These are phyloP conservation scores for Aeschynomene evenia DNA, from an alignment of 306 rosid species.

Conservation along the genomic window DNA sequence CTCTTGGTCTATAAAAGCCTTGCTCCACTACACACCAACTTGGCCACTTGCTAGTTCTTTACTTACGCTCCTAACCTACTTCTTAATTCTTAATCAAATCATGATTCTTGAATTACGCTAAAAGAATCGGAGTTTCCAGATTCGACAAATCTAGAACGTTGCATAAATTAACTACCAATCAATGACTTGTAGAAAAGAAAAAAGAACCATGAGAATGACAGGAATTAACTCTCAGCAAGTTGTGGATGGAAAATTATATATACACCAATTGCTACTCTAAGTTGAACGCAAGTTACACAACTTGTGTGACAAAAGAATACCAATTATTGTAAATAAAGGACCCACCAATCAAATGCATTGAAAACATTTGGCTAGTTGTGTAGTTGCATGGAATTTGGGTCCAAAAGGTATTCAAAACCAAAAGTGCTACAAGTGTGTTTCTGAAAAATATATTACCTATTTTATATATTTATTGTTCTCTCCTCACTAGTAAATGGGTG, in stretches of 20 bases:
- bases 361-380: constrained; percentile 16
- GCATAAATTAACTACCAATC: neutral
- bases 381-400: constrained; percentile 17
- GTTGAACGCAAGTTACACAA: constrained; percentile 22
- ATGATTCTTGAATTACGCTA: neutral
- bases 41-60: neutral
- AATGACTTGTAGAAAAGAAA: neutral
- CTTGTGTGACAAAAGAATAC: constrained; percentile 7
- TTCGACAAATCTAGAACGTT: neutral
- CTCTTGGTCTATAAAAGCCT: neutral
- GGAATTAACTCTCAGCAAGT: neutral
- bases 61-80: neutral
- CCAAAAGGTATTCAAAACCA: constrained; percentile 28
- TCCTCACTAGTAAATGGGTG: too few relatives aligned
- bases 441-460: too few relatives aligned
- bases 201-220: neutral
- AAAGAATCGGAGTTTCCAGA: neutral
- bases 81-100: neutral
- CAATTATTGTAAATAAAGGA: constrained; percentile 18
- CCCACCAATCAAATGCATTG: constrained; percentile 31
- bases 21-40: neutral
- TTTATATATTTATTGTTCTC: too few relatives aligned
- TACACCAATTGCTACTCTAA: neutral
- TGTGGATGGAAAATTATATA: constrained; percentile 2
- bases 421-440: constrained; percentile 27